Percentiles rank a stretch among this genome's conserved stretches.
Evolutionary conservation across 208 protist genomes (phyloP).

Genomic region (Acanthamoeba culbertsoni): DNA sequence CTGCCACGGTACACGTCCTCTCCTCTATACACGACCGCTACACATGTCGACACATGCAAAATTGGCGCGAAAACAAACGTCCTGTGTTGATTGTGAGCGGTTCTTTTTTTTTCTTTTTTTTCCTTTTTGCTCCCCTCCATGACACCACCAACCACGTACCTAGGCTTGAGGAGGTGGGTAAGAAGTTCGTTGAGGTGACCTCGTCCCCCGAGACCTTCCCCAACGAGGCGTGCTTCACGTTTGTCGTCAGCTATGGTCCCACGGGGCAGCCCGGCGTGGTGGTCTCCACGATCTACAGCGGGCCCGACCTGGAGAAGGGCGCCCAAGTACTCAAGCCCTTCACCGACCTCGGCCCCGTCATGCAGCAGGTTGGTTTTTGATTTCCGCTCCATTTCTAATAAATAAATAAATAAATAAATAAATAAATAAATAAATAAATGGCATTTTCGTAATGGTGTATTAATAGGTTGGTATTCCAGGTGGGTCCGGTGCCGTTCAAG

Average conservation of each 20-base stretch:
- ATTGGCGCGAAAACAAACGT: no score
- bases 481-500: neutral
- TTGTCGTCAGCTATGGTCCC: neutral
- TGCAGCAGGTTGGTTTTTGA: neutral
- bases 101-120: no score
- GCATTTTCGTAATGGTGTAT: no score
- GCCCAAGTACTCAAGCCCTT: neutral
- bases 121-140: neutral
- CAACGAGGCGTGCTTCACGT: neutral
- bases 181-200: neutral
- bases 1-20: neutral
- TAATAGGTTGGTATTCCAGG: neutral
- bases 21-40: no score
- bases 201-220: neutral
- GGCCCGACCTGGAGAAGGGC: neutral
- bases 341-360: neutral
- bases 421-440: no score
- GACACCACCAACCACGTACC: neutral
- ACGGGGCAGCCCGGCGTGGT: neutral
- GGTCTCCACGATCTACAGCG: neutral
- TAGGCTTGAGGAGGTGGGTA: neutral
- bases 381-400: neutral
- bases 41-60: no score
- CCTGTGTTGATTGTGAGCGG: no score
- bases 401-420: no score